Evolutionary conservation across 805 yeast genomes (phyloP).

Genomic region (Hanseniaspora vineae): DNA sequence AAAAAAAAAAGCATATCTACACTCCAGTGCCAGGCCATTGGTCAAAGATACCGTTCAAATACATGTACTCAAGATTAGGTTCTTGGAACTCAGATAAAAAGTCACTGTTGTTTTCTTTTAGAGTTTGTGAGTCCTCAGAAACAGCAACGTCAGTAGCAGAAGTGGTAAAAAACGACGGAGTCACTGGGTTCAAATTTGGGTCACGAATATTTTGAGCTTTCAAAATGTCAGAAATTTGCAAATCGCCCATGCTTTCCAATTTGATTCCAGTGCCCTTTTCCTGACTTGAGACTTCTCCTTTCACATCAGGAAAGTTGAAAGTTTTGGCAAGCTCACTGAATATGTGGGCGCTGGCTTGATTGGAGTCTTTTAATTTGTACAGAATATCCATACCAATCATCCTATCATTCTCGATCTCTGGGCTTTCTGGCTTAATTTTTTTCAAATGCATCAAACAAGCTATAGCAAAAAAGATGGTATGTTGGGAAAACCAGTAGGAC

Average conservation of each 20-base stretch:
- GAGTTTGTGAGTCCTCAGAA: too few relatives aligned
- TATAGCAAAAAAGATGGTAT: slow-evolving; percentile 78
- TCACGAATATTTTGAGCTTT: too few relatives aligned
- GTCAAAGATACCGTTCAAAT: not conserved
- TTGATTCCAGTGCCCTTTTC: too few relatives aligned
- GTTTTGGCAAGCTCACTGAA: slow-evolving; percentile 2
- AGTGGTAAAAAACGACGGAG: too few relatives aligned
- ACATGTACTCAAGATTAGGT: not conserved
- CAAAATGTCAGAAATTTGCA: too few relatives aligned
- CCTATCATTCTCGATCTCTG: slow-evolving; percentile 23
- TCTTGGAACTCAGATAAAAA: not conserved
- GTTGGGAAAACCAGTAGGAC: slow-evolving; percentile 84
- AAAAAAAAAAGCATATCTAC: too few relatives aligned
- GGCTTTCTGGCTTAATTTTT: not conserved
- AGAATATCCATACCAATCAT: slow-evolving; percentile 9
- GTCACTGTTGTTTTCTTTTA: not conserved
- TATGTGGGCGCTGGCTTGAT: slow-evolving; percentile 3
- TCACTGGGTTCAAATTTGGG: too few relatives aligned
- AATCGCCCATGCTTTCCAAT: too few relatives aligned
- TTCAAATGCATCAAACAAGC: slow-evolving; percentile 64
- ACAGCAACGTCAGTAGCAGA: too few relatives aligned
- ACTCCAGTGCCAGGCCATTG: not conserved
- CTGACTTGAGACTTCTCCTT: too few relatives aligned
- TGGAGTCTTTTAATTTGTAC: slow-evolving; percentile 2
- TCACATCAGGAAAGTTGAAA: not conserved